phyloP scores from a whole-genome alignment of 1,284 basidiomycete species.

The Boletus sp. region DNA sequence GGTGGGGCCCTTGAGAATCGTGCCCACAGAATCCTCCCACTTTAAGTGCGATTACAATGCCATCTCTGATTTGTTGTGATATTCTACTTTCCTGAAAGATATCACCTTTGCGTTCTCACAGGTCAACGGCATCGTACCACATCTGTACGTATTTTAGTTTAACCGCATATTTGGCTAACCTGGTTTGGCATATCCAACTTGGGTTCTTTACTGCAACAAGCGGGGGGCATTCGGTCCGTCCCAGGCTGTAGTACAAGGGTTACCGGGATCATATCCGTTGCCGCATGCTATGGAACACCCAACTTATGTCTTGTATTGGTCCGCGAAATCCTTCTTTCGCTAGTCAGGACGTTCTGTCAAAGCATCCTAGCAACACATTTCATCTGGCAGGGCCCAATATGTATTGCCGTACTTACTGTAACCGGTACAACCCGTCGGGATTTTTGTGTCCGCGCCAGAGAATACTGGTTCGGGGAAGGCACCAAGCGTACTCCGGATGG shows the following conservation, averaged over 20 bases:
- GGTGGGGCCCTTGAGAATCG: background rate
- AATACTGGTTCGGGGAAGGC: background rate
- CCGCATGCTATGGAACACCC: background rate
- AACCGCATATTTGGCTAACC: background rate
- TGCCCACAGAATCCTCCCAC: no score
- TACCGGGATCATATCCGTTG: background rate
- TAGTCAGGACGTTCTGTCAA: background rate
- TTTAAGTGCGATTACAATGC: background rate
- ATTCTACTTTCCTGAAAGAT: background rate
- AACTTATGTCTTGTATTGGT: background rate
- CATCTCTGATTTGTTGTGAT: background rate
- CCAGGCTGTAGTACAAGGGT: background rate
- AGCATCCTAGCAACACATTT: background rate
- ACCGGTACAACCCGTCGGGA: background rate
- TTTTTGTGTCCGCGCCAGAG: background rate
- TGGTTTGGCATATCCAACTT: no score
- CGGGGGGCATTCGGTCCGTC: background rate
- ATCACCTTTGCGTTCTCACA: slow-evolving; percentile 1
- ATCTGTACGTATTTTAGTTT: no score
- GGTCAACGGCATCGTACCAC: background rate
- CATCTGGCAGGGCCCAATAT: background rate
- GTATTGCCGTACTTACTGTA: background rate
- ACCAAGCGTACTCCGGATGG: background rate
- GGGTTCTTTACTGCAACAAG: background rate
- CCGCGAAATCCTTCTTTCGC: background rate